Conservation (phyloP, 257 asterid species). For the Penstemon barbatus region DNA sequence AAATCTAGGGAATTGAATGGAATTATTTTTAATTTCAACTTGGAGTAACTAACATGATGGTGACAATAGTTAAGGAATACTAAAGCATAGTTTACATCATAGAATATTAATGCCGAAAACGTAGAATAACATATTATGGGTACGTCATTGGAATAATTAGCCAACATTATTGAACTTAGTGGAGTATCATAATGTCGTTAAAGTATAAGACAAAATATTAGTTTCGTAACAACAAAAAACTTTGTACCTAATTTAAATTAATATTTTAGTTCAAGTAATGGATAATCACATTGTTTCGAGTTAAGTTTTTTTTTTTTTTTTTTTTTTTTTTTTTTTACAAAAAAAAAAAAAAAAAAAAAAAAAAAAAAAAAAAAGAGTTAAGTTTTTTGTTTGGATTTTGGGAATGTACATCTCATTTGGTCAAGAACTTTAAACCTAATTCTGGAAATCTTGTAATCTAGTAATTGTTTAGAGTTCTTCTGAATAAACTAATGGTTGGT, state of each 20-base stretch:
- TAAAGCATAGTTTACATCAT: conserved; percentile 10
- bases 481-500: conserved; percentile 29
- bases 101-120: background rate
- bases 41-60: conserved; percentile 19
- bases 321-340: too few species aligned
- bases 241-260: conserved; percentile 15
- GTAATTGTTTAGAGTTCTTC: background rate
- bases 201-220: conserved; percentile 36
- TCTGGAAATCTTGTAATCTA: conserved; percentile 22
- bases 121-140: background rate
- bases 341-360: too few species aligned
- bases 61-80: conserved; percentile 21
- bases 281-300: conserved; percentile 37
- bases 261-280: conserved; percentile 1
- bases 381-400: conserved; percentile 37
- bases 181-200: conserved; percentile 38
- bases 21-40: background rate
- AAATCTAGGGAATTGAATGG: background rate
- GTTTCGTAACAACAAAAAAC: conserved; percentile 34
- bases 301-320: too few species aligned
- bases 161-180: conserved; percentile 36
- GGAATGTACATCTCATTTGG: conserved; percentile 30
- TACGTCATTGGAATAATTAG: conserved; percentile 36
- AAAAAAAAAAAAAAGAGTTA: too few species aligned
- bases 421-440: conserved; percentile 39